A percentile compares a stretch with the other conserved stretches of the same genome.
phyloP scores from a whole-genome alignment of 2,329 filamentous ascomycete species.

The Xylariaceae sp. region DNA sequence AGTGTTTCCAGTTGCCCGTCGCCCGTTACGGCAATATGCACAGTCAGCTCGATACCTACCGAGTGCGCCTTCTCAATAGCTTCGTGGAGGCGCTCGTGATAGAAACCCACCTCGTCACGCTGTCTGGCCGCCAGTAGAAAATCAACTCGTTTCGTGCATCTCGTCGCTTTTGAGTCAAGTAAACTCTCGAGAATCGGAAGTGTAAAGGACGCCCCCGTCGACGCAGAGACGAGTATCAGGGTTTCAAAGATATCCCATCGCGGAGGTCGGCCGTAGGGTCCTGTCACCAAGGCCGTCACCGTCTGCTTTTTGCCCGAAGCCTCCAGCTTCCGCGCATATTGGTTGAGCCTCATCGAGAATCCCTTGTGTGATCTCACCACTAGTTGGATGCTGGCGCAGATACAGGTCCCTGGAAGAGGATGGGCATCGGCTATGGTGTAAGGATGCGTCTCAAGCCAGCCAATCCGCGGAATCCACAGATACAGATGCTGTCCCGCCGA shows the following conservation, averaged over 20 bases:
- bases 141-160: conserved; percentile 59
- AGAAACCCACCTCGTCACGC: conserved; percentile 61
- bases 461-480: conserved; percentile 63
- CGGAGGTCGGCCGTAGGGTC: conserved; percentile 62
- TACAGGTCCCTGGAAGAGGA: conserved; percentile 55
- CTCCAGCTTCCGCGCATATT: conserved; percentile 49
- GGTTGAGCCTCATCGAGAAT: conserved; percentile 61
- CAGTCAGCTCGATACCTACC: conserved; percentile 54
- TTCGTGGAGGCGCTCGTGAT: conserved; percentile 55
- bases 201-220: conserved; percentile 67
- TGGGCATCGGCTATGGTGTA: conserved; percentile 67
- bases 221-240: conserved; percentile 64
- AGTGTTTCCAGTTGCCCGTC: conserved; percentile 35
- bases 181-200: conserved; percentile 64
- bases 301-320: conserved; percentile 38
- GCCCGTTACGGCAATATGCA: conserved; percentile 62
- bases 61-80: conserved; percentile 50
- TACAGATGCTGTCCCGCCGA: conserved; percentile 66
- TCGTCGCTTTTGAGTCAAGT: conserved; percentile 47
- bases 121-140: conserved; percentile 59
- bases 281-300: conserved; percentile 57
- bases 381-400: conserved; percentile 65
- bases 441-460: conserved; percentile 61
- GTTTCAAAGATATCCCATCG: conserved; percentile 65
- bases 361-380: conserved; percentile 61